phyloP scores from a whole-genome alignment of 176 grass and related monocot species.

The Poa annua region DNA sequence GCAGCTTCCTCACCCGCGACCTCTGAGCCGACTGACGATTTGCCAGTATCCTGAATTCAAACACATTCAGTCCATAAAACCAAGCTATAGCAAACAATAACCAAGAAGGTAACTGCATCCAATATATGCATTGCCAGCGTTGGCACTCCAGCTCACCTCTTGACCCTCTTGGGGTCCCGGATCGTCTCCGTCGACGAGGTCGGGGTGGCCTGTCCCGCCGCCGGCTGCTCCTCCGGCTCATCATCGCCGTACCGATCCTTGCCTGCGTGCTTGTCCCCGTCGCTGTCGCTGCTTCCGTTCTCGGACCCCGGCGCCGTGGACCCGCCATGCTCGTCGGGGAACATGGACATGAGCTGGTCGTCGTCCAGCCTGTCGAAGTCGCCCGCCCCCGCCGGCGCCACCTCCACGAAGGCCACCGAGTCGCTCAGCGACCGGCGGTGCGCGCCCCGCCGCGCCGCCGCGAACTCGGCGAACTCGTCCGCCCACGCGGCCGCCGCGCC shows the following conservation, averaged over 20 bases:
- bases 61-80: not conserved
- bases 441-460: constrained; percentile 61
- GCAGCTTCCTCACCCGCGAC: constrained; percentile 96
- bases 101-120: not conserved
- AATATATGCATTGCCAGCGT: constrained; percentile 14
- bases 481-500: constrained; percentile 20
- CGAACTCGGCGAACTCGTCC: constrained; percentile 90
- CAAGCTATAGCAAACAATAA: not conserved
- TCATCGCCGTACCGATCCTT: constrained; percentile 37
- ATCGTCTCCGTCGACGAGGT: constrained; percentile 39
- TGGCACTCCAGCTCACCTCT: constrained; percentile 59
- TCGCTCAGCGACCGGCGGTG: constrained; percentile 86
- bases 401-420: constrained; percentile 92
- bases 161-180: constrained; percentile 85
- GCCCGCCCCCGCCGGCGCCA: constrained; percentile 33
- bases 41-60: constrained; percentile 65
- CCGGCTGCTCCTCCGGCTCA: constrained; percentile 15
- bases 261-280: constrained; percentile 31
- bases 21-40: constrained; percentile 98
- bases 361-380: constrained; percentile 95
- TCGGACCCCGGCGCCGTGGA: constrained; percentile 41
- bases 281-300: constrained; percentile 50
- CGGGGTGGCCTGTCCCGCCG: not conserved
- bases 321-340: constrained; percentile 60
- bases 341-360: constrained; percentile 98